Evolutionary conservation across 805 yeast genomes (phyloP).

Genomic region (Scheffersomyces lignosus): DNA sequence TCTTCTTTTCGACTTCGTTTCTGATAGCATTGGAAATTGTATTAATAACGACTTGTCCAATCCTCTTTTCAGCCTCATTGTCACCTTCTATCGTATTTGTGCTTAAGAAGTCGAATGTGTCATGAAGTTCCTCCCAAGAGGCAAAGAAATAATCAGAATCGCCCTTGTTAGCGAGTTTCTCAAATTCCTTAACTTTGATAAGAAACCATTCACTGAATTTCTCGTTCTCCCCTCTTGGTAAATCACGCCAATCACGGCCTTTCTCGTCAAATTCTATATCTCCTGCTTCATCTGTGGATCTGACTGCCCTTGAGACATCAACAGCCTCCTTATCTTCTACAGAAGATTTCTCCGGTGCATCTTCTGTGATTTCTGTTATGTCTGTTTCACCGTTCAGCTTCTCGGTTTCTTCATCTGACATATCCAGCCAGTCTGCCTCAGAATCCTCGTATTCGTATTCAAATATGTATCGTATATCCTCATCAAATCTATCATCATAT

Average conservation of each 20-base stretch:
- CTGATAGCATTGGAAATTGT: conserved; percentile 57
- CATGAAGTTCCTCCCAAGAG: conserved; percentile 22
- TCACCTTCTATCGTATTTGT: conserved; percentile 27
- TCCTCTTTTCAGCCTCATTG: conserved; percentile 14
- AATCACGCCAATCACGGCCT: conserved; percentile 73
- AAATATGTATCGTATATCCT: conserved; percentile 62
- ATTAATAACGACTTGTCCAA: conserved; percentile 43
- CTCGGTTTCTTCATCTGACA: conserved; percentile 9
- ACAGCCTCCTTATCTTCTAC: conserved; percentile 8
- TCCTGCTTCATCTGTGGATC: conserved; percentile 13
- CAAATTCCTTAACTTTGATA: conserved; percentile 14
- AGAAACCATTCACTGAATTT: conserved; percentile 20
- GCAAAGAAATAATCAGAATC: conserved; percentile 30
- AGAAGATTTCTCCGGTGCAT: conserved; percentile 16
- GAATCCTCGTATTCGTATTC: conserved; percentile 50
- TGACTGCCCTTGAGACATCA: conserved; percentile 14
- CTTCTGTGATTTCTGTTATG: conserved; percentile 4
- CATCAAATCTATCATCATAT: conserved; percentile 65
- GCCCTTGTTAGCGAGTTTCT: conserved; percentile 13
- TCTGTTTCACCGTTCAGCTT: conserved; percentile 6
- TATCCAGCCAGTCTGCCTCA: conserved; percentile 17
- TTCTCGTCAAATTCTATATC: conserved; percentile 53
- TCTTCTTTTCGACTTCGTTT: conserved; percentile 28
- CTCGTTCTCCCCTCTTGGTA: conserved; percentile 60
- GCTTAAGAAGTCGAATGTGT: conserved; percentile 24